Evolutionary conservation across 2,329 filamentous ascomycete genomes (phyloP).

Genomic region (Xylogone sp.): DNA sequence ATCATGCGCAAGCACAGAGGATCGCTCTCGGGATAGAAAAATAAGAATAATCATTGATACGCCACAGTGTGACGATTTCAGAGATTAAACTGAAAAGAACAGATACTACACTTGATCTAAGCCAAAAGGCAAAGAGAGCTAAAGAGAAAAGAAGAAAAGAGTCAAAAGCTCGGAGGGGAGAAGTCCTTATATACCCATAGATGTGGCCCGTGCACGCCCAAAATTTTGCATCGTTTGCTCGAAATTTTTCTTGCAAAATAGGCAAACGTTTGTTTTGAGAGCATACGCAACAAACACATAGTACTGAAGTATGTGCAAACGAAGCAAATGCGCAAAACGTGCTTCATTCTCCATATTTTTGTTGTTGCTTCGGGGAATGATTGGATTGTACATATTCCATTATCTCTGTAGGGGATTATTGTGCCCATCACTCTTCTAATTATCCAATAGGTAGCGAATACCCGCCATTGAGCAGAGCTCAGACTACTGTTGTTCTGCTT

Average conservation of each 20-base stretch:
- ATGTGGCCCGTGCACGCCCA: neutral
- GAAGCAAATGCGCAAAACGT: too few relatives aligned
- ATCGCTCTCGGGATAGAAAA: conserved; percentile 52
- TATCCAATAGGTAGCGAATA: too few relatives aligned
- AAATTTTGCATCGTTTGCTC: too few relatives aligned
- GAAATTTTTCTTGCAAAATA: neutral
- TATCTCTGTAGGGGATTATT: too few relatives aligned
- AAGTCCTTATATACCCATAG: neutral
- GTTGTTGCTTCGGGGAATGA: too few relatives aligned
- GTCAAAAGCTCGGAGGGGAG: conserved; percentile 18
- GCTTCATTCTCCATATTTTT: too few relatives aligned
- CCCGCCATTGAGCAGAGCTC: too few relatives aligned
- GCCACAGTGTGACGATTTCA: conserved; percentile 73
- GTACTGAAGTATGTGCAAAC: neutral
- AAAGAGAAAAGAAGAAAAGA: conserved; percentile 46
- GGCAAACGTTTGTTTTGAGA: neutral
- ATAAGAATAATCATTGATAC: conserved; percentile 75
- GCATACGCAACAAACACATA: neutral
- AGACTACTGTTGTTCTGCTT: too few relatives aligned
- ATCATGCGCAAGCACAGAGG: conserved; percentile 70
- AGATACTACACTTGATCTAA: conserved; percentile 96
- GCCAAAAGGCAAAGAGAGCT: conserved; percentile 58
- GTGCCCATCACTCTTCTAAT: too few relatives aligned
- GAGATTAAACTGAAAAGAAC: conserved; percentile 96
- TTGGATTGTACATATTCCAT: too few relatives aligned